Evolutionary conservation across 2,329 filamentous ascomycete species (phyloP).

Genomic region (Keithomyces neogunnii): DNA sequence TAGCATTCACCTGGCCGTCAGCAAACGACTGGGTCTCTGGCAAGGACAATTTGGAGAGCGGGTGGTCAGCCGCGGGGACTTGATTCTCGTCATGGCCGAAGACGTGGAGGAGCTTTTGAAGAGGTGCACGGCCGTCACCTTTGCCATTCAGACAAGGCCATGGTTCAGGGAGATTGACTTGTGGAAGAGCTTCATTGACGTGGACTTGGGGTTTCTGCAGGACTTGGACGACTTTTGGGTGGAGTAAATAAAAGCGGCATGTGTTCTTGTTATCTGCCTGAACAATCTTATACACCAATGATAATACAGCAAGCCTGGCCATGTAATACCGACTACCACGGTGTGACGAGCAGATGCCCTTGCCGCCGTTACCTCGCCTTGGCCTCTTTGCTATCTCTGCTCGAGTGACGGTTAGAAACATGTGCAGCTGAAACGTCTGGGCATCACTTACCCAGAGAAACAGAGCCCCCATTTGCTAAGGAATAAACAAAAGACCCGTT

Average conservation of each 20-base stretch:
- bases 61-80: slow-evolving; percentile 13
- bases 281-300: no score
- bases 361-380: no score
- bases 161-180: slow-evolving; percentile 19
- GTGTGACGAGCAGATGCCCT: no score
- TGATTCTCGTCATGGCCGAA: slow-evolving; percentile 20
- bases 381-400: no score
- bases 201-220: slow-evolving; percentile 14
- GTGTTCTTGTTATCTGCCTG: no score
- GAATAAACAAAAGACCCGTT: no score
- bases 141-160: slow-evolving; percentile 20
- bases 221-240: slow-evolving; percentile 13
- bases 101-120: slow-evolving; percentile 14
- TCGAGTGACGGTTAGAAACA: no score
- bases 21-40: slow-evolving; percentile 11
- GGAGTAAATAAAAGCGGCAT: slow-evolving; percentile 8
- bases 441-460: no score
- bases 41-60: slow-evolving; percentile 11
- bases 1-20: slow-evolving; percentile 10
- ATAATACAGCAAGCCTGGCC: no score
- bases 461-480: no score
- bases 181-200: slow-evolving; percentile 21
- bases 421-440: no score
- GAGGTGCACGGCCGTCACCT: slow-evolving; percentile 15
- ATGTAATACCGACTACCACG: no score